phyloP scores from a whole-genome alignment of 768 basidiomycete species.

The Holtermannia corniformis region DNA sequence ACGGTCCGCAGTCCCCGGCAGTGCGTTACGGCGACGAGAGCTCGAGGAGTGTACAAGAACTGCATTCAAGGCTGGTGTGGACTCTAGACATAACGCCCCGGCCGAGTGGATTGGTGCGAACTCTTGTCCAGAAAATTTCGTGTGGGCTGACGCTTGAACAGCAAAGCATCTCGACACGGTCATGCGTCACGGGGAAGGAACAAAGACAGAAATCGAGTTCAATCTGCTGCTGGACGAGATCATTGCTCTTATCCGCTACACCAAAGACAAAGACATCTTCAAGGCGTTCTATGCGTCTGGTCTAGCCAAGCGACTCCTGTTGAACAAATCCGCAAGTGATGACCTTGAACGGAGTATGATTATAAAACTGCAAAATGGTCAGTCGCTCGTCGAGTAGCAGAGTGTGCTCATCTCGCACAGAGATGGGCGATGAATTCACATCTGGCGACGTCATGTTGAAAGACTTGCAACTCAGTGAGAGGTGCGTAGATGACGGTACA shows the following conservation, averaged over 20 bases:
- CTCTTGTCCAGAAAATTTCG: not conserved
- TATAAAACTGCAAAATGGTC: conserved; percentile 63
- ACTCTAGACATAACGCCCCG: conserved; percentile 37
- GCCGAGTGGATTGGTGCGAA: conserved; percentile 41
- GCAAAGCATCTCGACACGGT: conserved; percentile 80
- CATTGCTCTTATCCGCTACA: conserved; percentile 85
- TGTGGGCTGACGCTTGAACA: conserved; percentile 6
- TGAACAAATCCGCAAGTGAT: conserved; percentile 84
- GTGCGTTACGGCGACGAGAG: too few species aligned
- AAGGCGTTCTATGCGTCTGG: conserved; percentile 96
- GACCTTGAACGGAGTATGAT: conserved; percentile 85
- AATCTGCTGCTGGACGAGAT: conserved; percentile 85
- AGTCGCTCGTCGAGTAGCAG: conserved; percentile 39
- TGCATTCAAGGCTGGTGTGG: conserved; percentile 36
- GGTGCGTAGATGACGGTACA: conserved; percentile 23
- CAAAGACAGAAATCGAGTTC: conserved; percentile 70
- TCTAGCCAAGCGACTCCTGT: conserved; percentile 82
- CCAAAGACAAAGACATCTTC: conserved; percentile 93
- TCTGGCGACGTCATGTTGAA: conserved; percentile 95
- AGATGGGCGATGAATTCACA: conserved; percentile 90
- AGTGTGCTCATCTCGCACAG: conserved; percentile 43
- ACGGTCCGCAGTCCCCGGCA: too few species aligned
- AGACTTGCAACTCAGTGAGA: conserved; percentile 53
- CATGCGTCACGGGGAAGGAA: conserved; percentile 77
- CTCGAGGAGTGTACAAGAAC: too few species aligned